phyloP scores from a whole-genome alignment of 257 asterid species.

The Cordia subcordata region DNA sequence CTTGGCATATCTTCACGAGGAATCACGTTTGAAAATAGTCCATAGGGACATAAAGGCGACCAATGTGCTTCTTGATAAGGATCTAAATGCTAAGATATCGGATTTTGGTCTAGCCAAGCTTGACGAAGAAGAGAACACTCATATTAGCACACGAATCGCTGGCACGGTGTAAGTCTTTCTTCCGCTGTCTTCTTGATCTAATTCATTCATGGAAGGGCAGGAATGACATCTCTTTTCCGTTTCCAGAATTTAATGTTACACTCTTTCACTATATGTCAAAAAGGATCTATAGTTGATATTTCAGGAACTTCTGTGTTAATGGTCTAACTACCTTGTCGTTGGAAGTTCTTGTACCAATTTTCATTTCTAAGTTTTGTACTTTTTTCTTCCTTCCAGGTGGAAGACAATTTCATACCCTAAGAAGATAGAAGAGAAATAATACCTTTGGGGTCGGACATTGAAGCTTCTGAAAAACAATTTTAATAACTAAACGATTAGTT shows the following conservation, averaged over 20 bases:
- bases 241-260: too few species aligned
- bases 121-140: conserved; percentile 16
- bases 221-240: background rate
- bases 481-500: too few species aligned
- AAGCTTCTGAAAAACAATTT: too few species aligned
- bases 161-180: conserved; percentile 5
- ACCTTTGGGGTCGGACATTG: too few species aligned
- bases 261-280: too few species aligned
- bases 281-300: background rate
- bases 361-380: background rate
- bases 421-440: too few species aligned
- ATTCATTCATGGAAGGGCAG: too few species aligned
- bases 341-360: background rate
- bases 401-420: too few species aligned
- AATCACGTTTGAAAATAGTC: conserved; percentile 4
- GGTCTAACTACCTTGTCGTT: background rate
- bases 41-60: conserved; percentile 22
- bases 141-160: conserved; percentile 18
- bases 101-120: conserved; percentile 20
- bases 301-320: background rate
- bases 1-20: conserved; percentile 4
- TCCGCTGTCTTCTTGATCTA: background rate
- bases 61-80: conserved; percentile 15
- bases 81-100: conserved; percentile 17
- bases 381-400: too few species aligned